Evolutionary conservation across 768 basidiomycete genomes (phyloP).

Genomic region (Hypholoma sublateritium): DNA sequence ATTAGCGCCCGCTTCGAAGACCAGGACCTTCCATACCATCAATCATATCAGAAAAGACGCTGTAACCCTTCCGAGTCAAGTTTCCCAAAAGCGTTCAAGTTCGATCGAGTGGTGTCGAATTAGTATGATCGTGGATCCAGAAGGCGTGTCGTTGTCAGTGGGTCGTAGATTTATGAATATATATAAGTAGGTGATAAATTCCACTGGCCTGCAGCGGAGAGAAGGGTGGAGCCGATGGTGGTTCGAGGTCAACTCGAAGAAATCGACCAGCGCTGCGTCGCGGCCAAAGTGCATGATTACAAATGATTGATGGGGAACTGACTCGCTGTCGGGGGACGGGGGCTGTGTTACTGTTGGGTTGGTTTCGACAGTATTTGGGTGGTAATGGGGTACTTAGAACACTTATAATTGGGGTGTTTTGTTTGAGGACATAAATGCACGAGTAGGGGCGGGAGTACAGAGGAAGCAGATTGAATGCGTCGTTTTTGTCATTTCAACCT

Average conservation of each 20-base stretch:
- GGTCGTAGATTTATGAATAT: constrained; percentile 2
- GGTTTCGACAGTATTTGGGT: no score
- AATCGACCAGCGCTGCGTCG: not conserved
- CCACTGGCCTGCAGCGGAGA: constrained; percentile 33
- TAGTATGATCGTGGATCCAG: constrained; percentile 5
- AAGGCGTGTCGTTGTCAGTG: constrained; percentile 13
- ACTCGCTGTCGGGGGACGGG: no score
- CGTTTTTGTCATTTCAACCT: no score
- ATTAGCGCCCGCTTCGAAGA: not conserved
- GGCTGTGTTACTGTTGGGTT: no score
- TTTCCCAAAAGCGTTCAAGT: not conserved
- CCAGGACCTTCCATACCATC: constrained; percentile 9
- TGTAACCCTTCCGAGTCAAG: no score
- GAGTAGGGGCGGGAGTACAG: no score
- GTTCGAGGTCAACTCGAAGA: constrained; percentile 25
- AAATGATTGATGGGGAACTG: not conserved
- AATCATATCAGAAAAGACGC: constrained; percentile 10
- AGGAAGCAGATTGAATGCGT: no score
- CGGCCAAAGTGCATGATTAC: not conserved
- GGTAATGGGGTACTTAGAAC: no score
- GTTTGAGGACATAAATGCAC: no score
- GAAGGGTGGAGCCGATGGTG: constrained; percentile 15
- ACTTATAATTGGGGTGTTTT: no score
- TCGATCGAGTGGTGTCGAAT: no score
- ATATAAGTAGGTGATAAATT: constrained; percentile 6